These are phyloP conservation scores for Eucalyptus guilfoylei DNA, from an alignment of 345 rosid genomes.

Conservation along the genomic window DNA sequence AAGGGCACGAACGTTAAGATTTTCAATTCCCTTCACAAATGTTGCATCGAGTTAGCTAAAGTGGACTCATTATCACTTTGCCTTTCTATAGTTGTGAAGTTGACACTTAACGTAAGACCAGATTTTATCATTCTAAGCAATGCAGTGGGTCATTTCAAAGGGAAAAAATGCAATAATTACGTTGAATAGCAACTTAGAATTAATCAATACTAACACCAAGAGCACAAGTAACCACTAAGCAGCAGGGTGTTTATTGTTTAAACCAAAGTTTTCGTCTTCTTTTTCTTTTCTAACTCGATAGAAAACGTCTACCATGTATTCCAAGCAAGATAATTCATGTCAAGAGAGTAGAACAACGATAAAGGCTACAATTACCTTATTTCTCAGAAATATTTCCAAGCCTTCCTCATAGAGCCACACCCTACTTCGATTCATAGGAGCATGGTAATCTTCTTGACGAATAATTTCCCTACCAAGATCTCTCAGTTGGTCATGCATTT, in stretches of 20 bases:
- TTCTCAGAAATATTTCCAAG: neutral
- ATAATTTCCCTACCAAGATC: neutral
- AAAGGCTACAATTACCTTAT: neutral
- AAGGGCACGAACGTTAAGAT: accelerated
- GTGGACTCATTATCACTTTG: no score
- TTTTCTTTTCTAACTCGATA: accelerated
- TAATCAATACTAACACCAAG: neutral
- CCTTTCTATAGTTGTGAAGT: neutral
- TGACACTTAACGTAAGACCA: accelerated
- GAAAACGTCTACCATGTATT: neutral
- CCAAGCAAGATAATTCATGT: neutral
- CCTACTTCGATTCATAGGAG: neutral
- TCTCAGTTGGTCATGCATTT: neutral
- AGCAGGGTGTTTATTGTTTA: neutral
- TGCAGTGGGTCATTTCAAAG: neutral
- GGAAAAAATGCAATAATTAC: accelerated
- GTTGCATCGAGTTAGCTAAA: neutral
- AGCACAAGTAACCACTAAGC: neutral
- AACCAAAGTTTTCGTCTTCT: neutral
- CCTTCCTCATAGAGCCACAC: accelerated
- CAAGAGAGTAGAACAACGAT: neutral
- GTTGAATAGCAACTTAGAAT: accelerated
- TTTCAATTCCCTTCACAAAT: neutral
- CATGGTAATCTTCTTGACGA: neutral
- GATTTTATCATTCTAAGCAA: accelerated